Conservation (phyloP, 176 grass and related monocot genomes). For the Guadua angustifolia region DNA sequence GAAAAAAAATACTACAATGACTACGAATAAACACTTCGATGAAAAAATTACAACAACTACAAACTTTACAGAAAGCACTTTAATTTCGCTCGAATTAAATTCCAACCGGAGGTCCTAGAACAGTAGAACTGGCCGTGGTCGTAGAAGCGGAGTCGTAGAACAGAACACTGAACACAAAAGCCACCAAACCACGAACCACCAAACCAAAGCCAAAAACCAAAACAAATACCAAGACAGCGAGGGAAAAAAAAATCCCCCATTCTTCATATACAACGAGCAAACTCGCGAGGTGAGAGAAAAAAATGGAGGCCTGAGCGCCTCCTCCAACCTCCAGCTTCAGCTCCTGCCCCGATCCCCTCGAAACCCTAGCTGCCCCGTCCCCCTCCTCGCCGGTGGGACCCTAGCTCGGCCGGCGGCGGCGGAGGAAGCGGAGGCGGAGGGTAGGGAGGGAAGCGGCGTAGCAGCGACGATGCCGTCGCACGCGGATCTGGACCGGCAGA, state of each 20-base stretch:
- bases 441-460: background rate
- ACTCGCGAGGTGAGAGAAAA: constrained; percentile 5
- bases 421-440: background rate
- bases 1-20: too few species aligned
- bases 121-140: too few species aligned
- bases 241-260: background rate
- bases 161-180: background rate
- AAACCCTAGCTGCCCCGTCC: background rate
- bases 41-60: too few species aligned
- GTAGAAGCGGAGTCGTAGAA: too few species aligned
- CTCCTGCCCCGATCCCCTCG: constrained; percentile 43
- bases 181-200: constrained; percentile 42
- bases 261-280: constrained; percentile 5
- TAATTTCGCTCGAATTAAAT: too few species aligned
- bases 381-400: background rate
- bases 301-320: constrained; percentile 52
- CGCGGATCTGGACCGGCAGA: constrained; percentile 75
- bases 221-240: constrained; percentile 49
- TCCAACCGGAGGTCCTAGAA: too few species aligned
- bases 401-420: background rate
- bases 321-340: background rate
- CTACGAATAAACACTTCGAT: too few species aligned
- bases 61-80: too few species aligned
- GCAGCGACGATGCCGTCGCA: constrained; percentile 72
- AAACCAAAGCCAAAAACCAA: constrained; percentile 50